Conservation (phyloP, 208 protist species). For the Leishmania aethiopica region DNA sequence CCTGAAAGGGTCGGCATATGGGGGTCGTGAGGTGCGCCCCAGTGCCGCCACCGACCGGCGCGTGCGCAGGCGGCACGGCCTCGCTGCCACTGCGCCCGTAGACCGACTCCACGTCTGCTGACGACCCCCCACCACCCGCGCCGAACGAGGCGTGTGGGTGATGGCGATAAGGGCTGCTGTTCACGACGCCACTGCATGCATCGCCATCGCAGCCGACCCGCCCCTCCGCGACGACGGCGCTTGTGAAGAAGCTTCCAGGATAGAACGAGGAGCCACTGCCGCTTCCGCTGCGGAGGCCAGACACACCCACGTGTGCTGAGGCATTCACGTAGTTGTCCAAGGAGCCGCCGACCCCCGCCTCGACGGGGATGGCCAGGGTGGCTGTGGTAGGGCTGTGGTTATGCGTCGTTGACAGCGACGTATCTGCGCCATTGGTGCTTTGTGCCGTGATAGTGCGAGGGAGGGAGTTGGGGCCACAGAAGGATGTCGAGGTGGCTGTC, state of each 20-base stretch:
- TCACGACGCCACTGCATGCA: neutral
- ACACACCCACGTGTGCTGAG: neutral
- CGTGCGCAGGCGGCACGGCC: neutral
- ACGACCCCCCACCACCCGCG: neutral
- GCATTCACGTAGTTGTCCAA: conserved; percentile 6
- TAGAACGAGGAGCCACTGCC: conserved; percentile 24
- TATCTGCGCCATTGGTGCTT: conserved; percentile 7
- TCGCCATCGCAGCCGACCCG: neutral
- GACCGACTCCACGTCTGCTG: neutral
- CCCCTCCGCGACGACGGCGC: neutral
- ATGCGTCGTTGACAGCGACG: conserved; percentile 9
- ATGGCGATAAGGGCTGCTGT: neutral
- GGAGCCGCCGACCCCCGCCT: neutral
- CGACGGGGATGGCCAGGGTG: conserved; percentile 21
- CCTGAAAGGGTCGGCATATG: neutral
- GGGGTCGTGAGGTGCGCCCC: neutral
- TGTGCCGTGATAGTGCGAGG: conserved; percentile 5
- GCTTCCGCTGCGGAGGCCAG: conserved; percentile 11
- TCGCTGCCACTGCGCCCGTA: neutral
- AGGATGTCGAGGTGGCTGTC: conserved; percentile 1
- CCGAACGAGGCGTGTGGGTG: neutral
- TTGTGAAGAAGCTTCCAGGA: conserved; percentile 26
- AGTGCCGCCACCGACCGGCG: conserved; percentile 6
- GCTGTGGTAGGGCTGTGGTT: conserved; percentile 5
- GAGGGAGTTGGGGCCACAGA: conserved; percentile 8